Evolutionary conservation across 805 yeast genomes (phyloP), one percentile per base, ranked within the genome.

Genomic region (Ogataea salicorniae): DNA sequence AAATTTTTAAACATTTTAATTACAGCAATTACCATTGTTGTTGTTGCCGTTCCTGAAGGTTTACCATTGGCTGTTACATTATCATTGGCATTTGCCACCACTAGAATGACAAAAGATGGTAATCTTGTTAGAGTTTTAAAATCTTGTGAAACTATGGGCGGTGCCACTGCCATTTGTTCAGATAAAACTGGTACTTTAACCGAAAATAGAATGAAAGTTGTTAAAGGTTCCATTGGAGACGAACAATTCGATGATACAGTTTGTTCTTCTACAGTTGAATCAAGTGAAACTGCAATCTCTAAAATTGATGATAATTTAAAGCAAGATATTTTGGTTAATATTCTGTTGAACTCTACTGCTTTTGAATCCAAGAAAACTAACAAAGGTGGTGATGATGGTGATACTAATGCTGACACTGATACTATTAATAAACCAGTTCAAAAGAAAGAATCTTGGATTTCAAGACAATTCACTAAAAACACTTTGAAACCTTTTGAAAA

Each of bases 1-100:
- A 77, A 77, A 55, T 91, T 91, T 57, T 72, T 94, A 71, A 84
- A 88, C 59, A 87, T 92, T 47, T 73, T 94, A 50, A 94, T 94
- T 60, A 88, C 94, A 22, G 85, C 98, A 1, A 86, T 94, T 50
- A 90, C 99, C 0, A 78, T 94, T 57, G 82, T 94, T 29, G 99
- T 92, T 15, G 99, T 94, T 43, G 99, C 99, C 0, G 96, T 94
- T n/a, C 99, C 99, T 3, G 99, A 94, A 69, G 99, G 99, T 52
- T 76, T 94, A 48, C 99, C 99, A 1, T 73, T 94, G 47, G 99
- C 99, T 2, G 99, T 94, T 16, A 94, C 99, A 1, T 74, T 94
- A 41, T 96, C 99, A 0, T 73, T 94, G 55, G 99, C 99, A 0
- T 94, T 94, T 72, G 99, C 99, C 2, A 94, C 99, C 2, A 91